phyloP scores from a whole-genome alignment of 1,284 basidiomycete genomes.

The Sporisorium exsertum region DNA sequence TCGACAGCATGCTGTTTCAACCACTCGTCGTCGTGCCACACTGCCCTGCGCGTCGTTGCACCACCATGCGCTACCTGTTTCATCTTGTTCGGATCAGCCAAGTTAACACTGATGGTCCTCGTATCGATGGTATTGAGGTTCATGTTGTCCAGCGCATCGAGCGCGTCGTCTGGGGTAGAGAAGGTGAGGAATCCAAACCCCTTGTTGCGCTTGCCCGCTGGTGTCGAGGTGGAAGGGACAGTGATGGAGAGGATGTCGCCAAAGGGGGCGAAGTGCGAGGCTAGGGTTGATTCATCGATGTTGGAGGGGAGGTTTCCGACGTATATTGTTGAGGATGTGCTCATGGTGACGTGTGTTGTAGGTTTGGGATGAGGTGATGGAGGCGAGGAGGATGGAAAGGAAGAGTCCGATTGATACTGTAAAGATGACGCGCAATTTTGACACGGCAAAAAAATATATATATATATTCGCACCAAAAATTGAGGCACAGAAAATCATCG shows the following conservation, averaged over 20 bases:
- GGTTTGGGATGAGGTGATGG: no score
- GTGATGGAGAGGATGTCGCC: slow-evolving; percentile 52
- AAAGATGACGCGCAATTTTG: no score
- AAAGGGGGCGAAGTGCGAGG: slow-evolving; percentile 36
- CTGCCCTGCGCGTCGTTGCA: background rate
- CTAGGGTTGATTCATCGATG: slow-evolving; percentile 28
- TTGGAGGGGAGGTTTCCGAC: slow-evolving; percentile 33
- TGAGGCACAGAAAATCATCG: slow-evolving; percentile 7
- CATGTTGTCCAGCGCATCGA: slow-evolving; percentile 57
- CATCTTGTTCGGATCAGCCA: slow-evolving; percentile 39
- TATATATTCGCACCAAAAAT: background rate
- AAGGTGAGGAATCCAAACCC: slow-evolving; percentile 55
- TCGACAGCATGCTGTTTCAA: slow-evolving; percentile 28
- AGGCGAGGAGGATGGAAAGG: no score
- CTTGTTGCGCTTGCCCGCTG: slow-evolving; percentile 19
- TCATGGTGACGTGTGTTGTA: no score
- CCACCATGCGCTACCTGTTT: background rate
- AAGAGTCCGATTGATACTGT: no score
- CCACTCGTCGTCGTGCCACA: slow-evolving; percentile 52
- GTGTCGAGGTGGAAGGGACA: slow-evolving; percentile 21
- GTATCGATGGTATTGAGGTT: slow-evolving; percentile 42
- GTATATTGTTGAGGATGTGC: slow-evolving; percentile 25
- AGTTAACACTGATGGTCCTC: slow-evolving; percentile 33
- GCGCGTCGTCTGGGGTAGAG: slow-evolving; percentile 21
- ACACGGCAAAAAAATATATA: no score